Conservation (phyloP, 495 filamentous ascomycete species). For the Letharia columbiana region DNA sequence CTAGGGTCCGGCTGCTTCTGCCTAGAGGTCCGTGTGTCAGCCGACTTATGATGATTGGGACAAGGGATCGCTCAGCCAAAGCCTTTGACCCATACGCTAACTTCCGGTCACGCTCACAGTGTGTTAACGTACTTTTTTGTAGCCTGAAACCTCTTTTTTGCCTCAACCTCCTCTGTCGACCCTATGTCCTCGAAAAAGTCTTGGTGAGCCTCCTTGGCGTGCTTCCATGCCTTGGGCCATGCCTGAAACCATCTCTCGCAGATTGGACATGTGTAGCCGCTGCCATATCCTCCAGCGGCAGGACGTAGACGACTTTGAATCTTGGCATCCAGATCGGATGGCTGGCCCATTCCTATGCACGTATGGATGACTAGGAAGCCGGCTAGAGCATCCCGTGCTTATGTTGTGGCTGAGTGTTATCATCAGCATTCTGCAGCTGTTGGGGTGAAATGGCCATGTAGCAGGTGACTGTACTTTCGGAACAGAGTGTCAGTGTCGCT, state of each 20-base stretch:
- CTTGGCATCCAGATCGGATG: background rate
- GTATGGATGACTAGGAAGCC: background rate
- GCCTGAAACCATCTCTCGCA: conserved; percentile 6
- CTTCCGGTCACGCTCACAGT: background rate
- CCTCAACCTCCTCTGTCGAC: conserved; percentile 2
- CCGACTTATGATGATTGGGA: background rate
- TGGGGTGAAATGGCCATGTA: background rate
- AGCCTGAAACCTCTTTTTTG: conserved; percentile 8
- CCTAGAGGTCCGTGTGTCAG: background rate
- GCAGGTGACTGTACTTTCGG: background rate
- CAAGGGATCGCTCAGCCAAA: background rate
- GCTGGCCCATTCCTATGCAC: background rate
- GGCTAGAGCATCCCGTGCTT: background rate
- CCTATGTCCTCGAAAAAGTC: background rate
- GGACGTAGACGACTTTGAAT: background rate
- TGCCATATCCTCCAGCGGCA: conserved; percentile 2
- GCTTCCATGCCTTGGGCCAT: conserved; percentile 14
- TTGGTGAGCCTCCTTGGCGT: conserved; percentile 15
- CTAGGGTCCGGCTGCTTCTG: background rate
- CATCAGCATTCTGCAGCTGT: background rate
- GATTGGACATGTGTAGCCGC: conserved; percentile 14
- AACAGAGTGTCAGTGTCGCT: background rate
- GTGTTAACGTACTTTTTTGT: background rate
- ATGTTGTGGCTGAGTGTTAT: background rate
- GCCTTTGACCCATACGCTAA: background rate